A percentile compares a stretch with the other conserved stretches of the same genome.
Evolutionary conservation across 805 yeast genomes (phyloP).

Genomic region (Maudiozyma bulderi): DNA sequence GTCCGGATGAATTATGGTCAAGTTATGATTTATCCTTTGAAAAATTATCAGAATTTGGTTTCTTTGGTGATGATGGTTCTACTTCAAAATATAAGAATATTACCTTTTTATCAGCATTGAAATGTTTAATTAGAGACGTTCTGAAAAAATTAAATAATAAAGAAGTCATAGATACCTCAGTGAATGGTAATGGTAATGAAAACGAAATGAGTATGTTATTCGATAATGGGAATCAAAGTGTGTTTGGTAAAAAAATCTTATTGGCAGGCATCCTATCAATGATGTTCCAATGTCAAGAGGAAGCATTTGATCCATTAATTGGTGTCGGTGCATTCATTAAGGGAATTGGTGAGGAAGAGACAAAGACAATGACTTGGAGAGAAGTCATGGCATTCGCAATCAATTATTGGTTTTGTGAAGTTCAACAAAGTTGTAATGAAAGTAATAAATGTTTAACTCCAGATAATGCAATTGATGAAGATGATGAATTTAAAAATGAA

Average conservation of each 20-base stretch:
- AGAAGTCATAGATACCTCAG: not conserved
- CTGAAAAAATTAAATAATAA: not conserved
- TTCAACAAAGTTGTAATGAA: conserved; percentile 12
- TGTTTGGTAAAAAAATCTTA: conserved; percentile 59
- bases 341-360: conserved; percentile 2
- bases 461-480: not conserved
- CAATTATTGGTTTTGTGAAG: conserved; percentile 49
- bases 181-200: conserved; percentile 6
- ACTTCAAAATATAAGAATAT: conserved; percentile 19
- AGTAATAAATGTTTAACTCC: conserved; percentile 3
- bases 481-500: not conserved
- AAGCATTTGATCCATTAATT: conserved; percentile 34
- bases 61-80: conserved; percentile 8
- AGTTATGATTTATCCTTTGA: conserved; percentile 23
- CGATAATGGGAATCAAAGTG: conserved; percentile 20
- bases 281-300: conserved; percentile 63
- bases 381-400: conserved; percentile 59
- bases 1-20: conserved; percentile 54
- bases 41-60: conserved; percentile 16
- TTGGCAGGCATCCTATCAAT: conserved; percentile 59
- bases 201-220: conserved; percentile 1
- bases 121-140: conserved; percentile 45
- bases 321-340: conserved; percentile 5
- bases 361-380: conserved; percentile 49
- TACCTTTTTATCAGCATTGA: conserved; percentile 49